These are phyloP conservation scores for Malus hybrid DNA, from an alignment of 331 rosid genomes.

Conservation along the genomic window DNA sequence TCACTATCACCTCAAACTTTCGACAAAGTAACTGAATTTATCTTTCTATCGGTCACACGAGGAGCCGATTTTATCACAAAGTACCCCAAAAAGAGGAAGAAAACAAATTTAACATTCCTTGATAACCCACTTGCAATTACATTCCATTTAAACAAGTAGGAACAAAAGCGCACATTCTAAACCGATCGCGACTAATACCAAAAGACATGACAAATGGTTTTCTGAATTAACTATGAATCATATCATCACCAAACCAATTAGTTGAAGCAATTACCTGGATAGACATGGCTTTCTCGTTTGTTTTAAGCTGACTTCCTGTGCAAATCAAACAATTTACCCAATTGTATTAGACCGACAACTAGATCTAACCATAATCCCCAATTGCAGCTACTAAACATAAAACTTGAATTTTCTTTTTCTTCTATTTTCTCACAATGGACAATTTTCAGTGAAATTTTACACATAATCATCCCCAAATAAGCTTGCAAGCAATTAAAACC, in stretches of 20 bases:
- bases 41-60: not conserved
- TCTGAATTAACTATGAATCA: not conserved
- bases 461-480: not conserved
- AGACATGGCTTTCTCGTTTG: slow-evolving; percentile 78
- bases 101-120: not conserved
- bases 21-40: not conserved
- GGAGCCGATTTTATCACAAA: not conserved
- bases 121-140: not conserved
- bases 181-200: not conserved
- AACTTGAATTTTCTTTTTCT: not conserved
- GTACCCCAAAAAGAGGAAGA: not conserved
- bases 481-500: not conserved
- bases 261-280: slow-evolving; percentile 51
- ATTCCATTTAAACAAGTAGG: not conserved
- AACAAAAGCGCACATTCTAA: not conserved
- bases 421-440: not conserved
- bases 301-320: slow-evolving; percentile 82
- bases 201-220: not conserved
- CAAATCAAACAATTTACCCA: slow-evolving; percentile 10
- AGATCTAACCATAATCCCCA: slow-evolving; percentile 26
- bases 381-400: not conserved
- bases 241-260: not conserved
- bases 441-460: not conserved
- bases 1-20: not conserved
- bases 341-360: not conserved